Conservation (phyloP, 164 flowering plant species). For the Nymphaea colorata region DNA sequence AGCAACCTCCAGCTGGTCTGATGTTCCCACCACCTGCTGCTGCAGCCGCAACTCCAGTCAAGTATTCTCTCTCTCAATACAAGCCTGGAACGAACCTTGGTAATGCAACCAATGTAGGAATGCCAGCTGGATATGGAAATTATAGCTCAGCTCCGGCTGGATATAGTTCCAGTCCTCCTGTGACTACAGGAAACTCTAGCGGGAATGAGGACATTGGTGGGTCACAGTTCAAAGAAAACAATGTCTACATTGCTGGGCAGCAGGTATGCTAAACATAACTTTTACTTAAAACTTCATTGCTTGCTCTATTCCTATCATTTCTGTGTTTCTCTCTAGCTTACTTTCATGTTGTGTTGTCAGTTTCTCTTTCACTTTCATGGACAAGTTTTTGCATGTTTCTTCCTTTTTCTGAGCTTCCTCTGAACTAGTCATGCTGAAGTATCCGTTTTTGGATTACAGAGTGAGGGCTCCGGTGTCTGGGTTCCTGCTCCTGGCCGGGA, state of each 20-base stretch:
- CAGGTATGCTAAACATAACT: conserved; percentile 43
- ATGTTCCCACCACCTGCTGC: conserved; percentile 43
- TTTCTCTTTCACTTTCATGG: not conserved
- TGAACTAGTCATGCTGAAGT: not conserved
- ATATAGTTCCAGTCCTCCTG: conserved; percentile 45
- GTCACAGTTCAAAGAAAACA: conserved; percentile 66
- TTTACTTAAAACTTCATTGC: not conserved
- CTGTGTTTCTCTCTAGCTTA: not conserved
- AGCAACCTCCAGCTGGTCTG: conserved; percentile 64
- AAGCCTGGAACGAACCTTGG: conserved; percentile 55
- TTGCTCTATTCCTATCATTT: not conserved
- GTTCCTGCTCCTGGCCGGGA: conserved; percentile 63
- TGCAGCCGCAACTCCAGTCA: conserved; percentile 36
- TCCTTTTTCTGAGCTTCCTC: not conserved
- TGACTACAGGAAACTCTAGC: conserved; percentile 46
- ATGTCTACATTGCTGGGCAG: conserved; percentile 56
- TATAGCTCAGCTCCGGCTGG: conserved; percentile 52
- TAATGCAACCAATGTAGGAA: conserved; percentile 45
- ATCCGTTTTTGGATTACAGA: conserved; percentile 22
- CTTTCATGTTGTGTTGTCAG: not conserved
- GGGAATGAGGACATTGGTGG: conserved; percentile 53
- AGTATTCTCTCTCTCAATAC: conserved; percentile 60
- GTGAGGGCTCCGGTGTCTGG: conserved; percentile 83
- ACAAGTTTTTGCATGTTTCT: not conserved
- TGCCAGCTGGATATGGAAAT: conserved; percentile 53